Evolutionary conservation across 371 early-diverging fungal genomes (phyloP).

Genomic region (Mucor lusitanicus): DNA sequence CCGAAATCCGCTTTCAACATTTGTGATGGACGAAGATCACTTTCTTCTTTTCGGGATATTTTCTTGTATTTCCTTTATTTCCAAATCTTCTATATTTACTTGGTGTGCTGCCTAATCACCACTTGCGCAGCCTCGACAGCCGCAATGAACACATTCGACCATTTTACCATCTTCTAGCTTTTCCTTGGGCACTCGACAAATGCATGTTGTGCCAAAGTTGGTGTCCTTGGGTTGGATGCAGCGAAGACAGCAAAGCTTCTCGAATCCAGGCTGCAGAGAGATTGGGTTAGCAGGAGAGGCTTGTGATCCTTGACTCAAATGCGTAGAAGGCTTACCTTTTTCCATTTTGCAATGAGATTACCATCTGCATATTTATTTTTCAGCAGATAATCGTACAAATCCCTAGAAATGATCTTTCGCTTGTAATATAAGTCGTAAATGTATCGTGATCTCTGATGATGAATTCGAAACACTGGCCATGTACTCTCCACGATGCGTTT

Average conservation of each 20-base stretch:
- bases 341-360: slow-evolving; percentile 98
- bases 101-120: slow-evolving; percentile 38
- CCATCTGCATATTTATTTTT: slow-evolving; percentile 93
- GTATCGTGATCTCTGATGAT: slow-evolving; percentile 96
- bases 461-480: slow-evolving; percentile 97
- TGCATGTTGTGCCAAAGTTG: slow-evolving; percentile 97
- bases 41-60: slow-evolving; percentile 9
- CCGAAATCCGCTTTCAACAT: slow-evolving; percentile 1
- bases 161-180: slow-evolving; percentile 88
- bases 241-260: slow-evolving; percentile 96
- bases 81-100: slow-evolving; percentile 11
- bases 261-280: slow-evolving; percentile 83
- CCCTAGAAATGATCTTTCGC: slow-evolving; percentile 90
- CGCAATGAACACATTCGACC: slow-evolving; percentile 95
- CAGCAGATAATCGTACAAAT: slow-evolving; percentile 90
- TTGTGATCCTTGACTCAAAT: not conserved
- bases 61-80: slow-evolving; percentile 7
- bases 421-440: slow-evolving; percentile 95
- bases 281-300: no score
- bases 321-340: slow-evolving; percentile 66
- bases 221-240: slow-evolving; percentile 98
- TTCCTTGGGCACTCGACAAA: slow-evolving; percentile 96
- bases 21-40: slow-evolving; percentile 4
- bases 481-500: slow-evolving; percentile 91
- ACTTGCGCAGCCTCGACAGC: slow-evolving; percentile 80